These are phyloP conservation scores for Jamesozyma jinghongensis DNA, from an alignment of 805 yeast genomes.

Conservation along the genomic window DNA sequence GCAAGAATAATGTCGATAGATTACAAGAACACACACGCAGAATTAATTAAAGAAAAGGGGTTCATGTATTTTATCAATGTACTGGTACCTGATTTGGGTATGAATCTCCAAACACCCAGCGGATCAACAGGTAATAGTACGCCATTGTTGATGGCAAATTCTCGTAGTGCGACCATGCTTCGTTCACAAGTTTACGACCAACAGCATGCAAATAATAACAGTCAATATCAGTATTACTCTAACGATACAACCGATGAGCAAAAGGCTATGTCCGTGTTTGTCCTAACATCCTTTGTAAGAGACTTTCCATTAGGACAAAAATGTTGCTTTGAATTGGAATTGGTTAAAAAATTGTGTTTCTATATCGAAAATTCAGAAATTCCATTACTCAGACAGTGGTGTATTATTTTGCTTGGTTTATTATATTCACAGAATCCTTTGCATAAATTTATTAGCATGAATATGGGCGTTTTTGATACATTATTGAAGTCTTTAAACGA, in stretches of 20 bases:
- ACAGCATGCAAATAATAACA: background rate
- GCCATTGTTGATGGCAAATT: slow-evolving; percentile 16
- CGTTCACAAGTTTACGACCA: background rate
- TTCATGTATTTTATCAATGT: slow-evolving; percentile 79
- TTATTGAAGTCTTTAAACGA: slow-evolving; percentile 58
- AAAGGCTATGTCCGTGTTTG: slow-evolving; percentile 92
- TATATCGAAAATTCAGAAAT: slow-evolving; percentile 67
- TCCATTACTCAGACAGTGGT: slow-evolving; percentile 89
- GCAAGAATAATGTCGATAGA: slow-evolving; percentile 96
- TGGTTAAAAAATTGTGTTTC: slow-evolving; percentile 55
- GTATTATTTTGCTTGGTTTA: slow-evolving; percentile 68
- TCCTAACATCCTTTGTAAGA: slow-evolving; percentile 72
- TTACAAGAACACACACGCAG: slow-evolving; percentile 81
- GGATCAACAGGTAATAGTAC: slow-evolving; percentile 12
- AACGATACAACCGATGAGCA: slow-evolving; percentile 59
- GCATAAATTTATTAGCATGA: slow-evolving; percentile 61
- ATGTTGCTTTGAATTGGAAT: slow-evolving; percentile 64
- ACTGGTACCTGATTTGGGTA: slow-evolving; percentile 40
- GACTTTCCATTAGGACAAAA: slow-evolving; percentile 75
- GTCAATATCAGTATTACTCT: slow-evolving; percentile 9
- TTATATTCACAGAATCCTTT: slow-evolving; percentile 65
- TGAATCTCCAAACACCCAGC: slow-evolving; percentile 8
- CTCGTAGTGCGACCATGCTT: background rate
- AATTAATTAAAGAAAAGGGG: slow-evolving; percentile 83
- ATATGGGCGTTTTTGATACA: slow-evolving; percentile 48